phyloP scores from a whole-genome alignment of 2,329 filamentous ascomycete species.

The Colletotrichum lupini region DNA sequence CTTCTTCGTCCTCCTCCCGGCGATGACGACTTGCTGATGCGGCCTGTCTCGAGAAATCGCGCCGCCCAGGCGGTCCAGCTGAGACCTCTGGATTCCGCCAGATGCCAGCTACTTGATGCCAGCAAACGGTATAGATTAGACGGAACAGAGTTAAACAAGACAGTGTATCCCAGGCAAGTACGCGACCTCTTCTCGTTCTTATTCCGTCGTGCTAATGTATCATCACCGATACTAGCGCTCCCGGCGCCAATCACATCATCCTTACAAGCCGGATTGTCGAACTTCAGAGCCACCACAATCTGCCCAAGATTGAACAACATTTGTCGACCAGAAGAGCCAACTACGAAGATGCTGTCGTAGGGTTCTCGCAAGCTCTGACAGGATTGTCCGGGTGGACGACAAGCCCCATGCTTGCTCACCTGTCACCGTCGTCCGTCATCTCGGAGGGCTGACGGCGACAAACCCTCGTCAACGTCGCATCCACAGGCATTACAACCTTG shows the following conservation, averaged over 20 bases:
- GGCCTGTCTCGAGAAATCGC: neutral
- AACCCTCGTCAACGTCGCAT: constrained; percentile 16
- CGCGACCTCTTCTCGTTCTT: neutral
- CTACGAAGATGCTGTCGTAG: neutral
- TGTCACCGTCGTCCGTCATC: constrained; percentile 19
- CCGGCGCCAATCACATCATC: neutral
- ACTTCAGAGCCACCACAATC: neutral
- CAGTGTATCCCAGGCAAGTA: neutral
- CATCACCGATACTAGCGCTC: neutral
- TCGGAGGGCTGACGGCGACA: constrained; percentile 21
- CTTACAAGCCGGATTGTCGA: neutral
- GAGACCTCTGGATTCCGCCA: neutral
- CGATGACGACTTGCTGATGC: constrained; percentile 28
- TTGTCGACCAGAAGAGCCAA: neutral
- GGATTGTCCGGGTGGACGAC: neutral
- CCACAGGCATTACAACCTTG: neutral
- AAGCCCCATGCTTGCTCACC: constrained; percentile 16
- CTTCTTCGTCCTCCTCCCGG: neutral
- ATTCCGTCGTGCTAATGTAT: neutral
- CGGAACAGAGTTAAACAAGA: neutral
- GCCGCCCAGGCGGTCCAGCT: neutral
- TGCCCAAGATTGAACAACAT: neutral
- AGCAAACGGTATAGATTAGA: neutral
- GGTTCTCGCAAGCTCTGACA: neutral
- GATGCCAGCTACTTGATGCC: neutral